A percentile compares a stretch with the other conserved stretches of the same genome.
phyloP scores from a whole-genome alignment of 148 eudicot genomes.

The Diospyros lotus region DNA sequence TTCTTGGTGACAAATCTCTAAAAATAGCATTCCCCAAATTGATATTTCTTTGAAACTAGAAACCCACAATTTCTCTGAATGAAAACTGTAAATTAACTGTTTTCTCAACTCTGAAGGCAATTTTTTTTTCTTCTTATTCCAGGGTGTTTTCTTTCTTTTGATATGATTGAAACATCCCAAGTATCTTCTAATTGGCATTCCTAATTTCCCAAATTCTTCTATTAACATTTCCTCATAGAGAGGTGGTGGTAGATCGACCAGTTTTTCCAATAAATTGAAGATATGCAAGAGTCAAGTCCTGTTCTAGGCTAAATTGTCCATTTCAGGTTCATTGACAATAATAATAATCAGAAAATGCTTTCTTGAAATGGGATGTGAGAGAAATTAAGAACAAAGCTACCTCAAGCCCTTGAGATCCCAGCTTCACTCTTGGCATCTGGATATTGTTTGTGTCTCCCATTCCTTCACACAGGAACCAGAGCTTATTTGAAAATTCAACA shows the following conservation, averaged over 20 bases:
- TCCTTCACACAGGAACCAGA: no score
- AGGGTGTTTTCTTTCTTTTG: not conserved
- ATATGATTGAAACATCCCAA: not conserved
- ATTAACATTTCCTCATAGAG: no score
- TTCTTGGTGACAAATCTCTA: not conserved
- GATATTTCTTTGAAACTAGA: not conserved
- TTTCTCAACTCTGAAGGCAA: not conserved
- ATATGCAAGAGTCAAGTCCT: no score
- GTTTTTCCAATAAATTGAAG: no score
- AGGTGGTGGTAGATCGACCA: no score
- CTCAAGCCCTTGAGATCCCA: slow-evolving; percentile 26
- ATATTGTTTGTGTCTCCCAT: slow-evolving; percentile 11
- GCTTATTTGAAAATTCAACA: no score
- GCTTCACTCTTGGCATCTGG: slow-evolving; percentile 22
- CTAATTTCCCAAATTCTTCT: not conserved
- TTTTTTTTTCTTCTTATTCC: not conserved
- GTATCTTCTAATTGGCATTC: not conserved
- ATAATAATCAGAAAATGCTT: no score
- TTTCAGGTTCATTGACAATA: no score
- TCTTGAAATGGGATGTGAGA: not conserved
- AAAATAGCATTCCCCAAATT: no score
- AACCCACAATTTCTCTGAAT: not conserved
- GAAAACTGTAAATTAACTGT: not conserved
- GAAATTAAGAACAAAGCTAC: not conserved
- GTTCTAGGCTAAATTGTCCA: no score